Conservation (phyloP, 495 filamentous ascomycete species). For the Copromyces sp. region DNA sequence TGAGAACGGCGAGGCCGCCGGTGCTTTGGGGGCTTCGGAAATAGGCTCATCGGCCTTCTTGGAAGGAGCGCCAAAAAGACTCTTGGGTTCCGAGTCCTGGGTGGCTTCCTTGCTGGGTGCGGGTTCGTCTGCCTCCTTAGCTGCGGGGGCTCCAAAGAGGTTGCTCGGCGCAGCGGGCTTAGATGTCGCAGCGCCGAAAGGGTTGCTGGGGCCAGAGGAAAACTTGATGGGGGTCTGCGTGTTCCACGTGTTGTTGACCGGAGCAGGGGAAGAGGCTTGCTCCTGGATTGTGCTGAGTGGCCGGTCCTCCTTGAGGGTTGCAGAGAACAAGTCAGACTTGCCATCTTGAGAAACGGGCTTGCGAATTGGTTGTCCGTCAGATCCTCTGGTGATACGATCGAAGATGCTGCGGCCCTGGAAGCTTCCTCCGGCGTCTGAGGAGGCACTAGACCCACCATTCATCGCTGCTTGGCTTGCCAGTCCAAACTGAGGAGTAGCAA, state of each 20-base stretch:
- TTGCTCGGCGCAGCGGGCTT: slow-evolving; percentile 19
- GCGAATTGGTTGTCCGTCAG: slow-evolving; percentile 40
- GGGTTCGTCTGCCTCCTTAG: slow-evolving; percentile 12
- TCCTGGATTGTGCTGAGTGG: slow-evolving; percentile 26
- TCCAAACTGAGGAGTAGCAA: slow-evolving; percentile 26
- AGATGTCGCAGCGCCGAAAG: slow-evolving; percentile 21
- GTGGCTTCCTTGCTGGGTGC: slow-evolving; percentile 1
- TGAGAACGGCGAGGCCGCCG: slow-evolving; percentile 6
- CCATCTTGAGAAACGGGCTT: slow-evolving; percentile 15
- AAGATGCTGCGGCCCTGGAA: slow-evolving; percentile 44
- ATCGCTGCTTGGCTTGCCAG: slow-evolving; percentile 11
- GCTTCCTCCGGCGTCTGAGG: slow-evolving; percentile 27
- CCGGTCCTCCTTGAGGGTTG: slow-evolving; percentile 22
- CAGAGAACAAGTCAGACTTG: slow-evolving; percentile 14
- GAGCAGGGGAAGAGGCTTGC: slow-evolving; percentile 20
- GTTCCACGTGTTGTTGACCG: slow-evolving; percentile 40
- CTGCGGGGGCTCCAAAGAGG: slow-evolving; percentile 14
- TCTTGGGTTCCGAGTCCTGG: slow-evolving; percentile 8
- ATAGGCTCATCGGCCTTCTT: slow-evolving; percentile 15
- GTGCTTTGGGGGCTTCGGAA: slow-evolving; percentile 5
- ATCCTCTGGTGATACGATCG: slow-evolving; percentile 42
- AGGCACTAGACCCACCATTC: slow-evolving; percentile 20
- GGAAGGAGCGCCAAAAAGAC: slow-evolving; percentile 12
- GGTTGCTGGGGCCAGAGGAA: slow-evolving; percentile 15
- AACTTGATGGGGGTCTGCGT: slow-evolving; percentile 31